phyloP scores from a whole-genome alignment of 306 rosid species.

The Coriaria nepalensis region DNA sequence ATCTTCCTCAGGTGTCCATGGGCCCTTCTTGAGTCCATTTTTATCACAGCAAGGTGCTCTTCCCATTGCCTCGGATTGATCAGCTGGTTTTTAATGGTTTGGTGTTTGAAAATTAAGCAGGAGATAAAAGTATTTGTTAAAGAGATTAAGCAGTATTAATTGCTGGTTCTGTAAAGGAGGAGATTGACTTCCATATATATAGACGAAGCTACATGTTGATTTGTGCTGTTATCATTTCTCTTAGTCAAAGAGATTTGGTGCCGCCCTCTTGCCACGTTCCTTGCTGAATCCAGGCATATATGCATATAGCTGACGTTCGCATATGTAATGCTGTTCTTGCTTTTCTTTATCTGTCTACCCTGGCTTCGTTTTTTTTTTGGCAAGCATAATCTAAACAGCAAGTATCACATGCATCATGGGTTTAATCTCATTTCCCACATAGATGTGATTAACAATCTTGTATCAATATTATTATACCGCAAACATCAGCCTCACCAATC shows the following conservation, averaged over 20 bases:
- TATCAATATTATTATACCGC: too few relatives aligned
- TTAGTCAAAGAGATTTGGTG: slow-evolving; percentile 80
- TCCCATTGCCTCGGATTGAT: slow-evolving; percentile 37
- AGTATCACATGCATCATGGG: too few relatives aligned
- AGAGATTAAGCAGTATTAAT: slow-evolving; percentile 11
- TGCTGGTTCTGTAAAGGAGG: slow-evolving; percentile 15
- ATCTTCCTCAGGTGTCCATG: slow-evolving; percentile 96
- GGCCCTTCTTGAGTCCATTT: slow-evolving; percentile 79
- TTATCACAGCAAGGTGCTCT: slow-evolving; percentile 94
- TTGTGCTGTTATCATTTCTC: slow-evolving; percentile 6
- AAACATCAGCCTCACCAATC: too few relatives aligned
- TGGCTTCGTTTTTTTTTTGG: too few relatives aligned
- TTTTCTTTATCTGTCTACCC: too few relatives aligned
- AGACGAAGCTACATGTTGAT: slow-evolving; percentile 5
- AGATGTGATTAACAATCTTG: too few relatives aligned
- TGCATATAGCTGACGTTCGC: too few relatives aligned
- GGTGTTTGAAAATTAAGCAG: too few relatives aligned
- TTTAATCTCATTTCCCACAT: too few relatives aligned
- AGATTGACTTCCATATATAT: slow-evolving; percentile 24
- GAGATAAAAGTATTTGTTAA: background rate
- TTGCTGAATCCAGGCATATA: slow-evolving; percentile 3
- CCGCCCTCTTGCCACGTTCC: slow-evolving; percentile 60
- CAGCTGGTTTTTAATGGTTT: too few relatives aligned
- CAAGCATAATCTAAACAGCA: too few relatives aligned
- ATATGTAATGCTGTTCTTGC: too few relatives aligned